Evolutionary conservation across 345 rosid species (phyloP).

Genomic region (sweet orange (Citrus sinensis)): DNA sequence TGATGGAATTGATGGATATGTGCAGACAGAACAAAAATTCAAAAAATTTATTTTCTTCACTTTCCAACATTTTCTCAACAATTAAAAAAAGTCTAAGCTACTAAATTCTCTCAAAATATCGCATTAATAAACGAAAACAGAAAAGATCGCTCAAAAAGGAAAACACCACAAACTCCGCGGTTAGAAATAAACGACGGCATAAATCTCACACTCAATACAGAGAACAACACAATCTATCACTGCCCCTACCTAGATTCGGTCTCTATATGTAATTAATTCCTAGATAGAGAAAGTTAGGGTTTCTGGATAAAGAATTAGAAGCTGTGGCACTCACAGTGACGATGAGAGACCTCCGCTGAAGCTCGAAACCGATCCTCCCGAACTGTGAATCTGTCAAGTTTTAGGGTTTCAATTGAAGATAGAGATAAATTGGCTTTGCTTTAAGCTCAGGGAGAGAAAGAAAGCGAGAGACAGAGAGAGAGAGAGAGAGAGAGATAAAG

Average conservation of each 20-base stretch:
- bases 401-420: slow-evolving; percentile 40
- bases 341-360: slow-evolving; percentile 21
- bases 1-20: background rate
- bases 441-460: background rate
- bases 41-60: background rate
- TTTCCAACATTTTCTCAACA: background rate
- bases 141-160: slow-evolving; percentile 25
- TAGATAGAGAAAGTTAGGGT: slow-evolving; percentile 34
- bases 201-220: background rate
- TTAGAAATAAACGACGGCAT: slow-evolving; percentile 7
- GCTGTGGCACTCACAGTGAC: slow-evolving; percentile 32
- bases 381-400: slow-evolving; percentile 20
- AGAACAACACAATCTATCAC: slow-evolving; percentile 6
- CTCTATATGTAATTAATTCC: background rate
- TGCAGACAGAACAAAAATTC: background rate
- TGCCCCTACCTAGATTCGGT: slow-evolving; percentile 24
- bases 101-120: slow-evolving; percentile 12
- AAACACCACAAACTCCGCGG: slow-evolving; percentile 1
- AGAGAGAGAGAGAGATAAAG: slow-evolving; percentile 39
- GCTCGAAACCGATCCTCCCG: slow-evolving; percentile 33
- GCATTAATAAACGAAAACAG: slow-evolving; percentile 12
- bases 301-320: slow-evolving; percentile 19
- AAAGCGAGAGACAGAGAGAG: background rate
- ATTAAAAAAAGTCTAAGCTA: slow-evolving; percentile 5
- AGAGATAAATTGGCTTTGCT: slow-evolving; percentile 18